These are phyloP conservation scores for Phytophthora sp. DNA, from an alignment of 352 stramenopile species.

Conservation along the genomic window DNA sequence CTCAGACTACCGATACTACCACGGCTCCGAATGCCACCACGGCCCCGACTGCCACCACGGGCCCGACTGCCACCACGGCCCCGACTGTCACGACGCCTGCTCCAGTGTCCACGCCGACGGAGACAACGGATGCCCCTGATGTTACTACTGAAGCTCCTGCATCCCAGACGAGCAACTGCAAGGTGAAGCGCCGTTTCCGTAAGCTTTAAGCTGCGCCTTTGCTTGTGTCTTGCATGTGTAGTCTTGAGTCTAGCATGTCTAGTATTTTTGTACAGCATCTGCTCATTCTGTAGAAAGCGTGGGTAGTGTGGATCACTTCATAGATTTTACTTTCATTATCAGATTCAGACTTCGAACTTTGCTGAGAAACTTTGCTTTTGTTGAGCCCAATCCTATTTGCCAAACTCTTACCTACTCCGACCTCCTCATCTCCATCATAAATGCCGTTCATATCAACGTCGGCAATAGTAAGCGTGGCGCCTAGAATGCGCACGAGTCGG, in stretches of 20 bases:
- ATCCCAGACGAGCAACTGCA: conserved; percentile 30
- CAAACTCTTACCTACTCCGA: too few relatives aligned
- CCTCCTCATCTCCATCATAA: too few relatives aligned
- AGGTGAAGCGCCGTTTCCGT: conserved; percentile 31
- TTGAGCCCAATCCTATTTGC: too few relatives aligned
- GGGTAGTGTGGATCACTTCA: background rate
- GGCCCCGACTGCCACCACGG: too few relatives aligned
- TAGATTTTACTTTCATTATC: conserved; percentile 13
- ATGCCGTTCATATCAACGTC: too few relatives aligned
- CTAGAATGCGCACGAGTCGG: too few relatives aligned
- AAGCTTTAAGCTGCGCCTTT: conserved; percentile 23
- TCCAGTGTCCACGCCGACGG: conserved; percentile 15
- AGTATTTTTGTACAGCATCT: conserved; percentile 23
- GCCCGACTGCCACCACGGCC: too few relatives aligned
- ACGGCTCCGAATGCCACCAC: conserved; percentile 14
- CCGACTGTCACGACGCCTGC: too few relatives aligned
- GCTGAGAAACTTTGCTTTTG: too few relatives aligned
- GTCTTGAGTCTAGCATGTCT: conserved; percentile 25
- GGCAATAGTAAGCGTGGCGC: too few relatives aligned
- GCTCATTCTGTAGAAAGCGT: background rate
- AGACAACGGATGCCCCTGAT: conserved; percentile 1
- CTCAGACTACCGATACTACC: conserved; percentile 9
- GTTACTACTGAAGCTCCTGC: conserved; percentile 12
- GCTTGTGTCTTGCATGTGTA: conserved; percentile 16
- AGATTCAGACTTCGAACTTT: conserved; percentile 15